A percentile compares a stretch with the other conserved stretches of the same genome.
phyloP scores from a whole-genome alignment of 1,139 yeast species.

The Debaryomyces fabryi region DNA sequence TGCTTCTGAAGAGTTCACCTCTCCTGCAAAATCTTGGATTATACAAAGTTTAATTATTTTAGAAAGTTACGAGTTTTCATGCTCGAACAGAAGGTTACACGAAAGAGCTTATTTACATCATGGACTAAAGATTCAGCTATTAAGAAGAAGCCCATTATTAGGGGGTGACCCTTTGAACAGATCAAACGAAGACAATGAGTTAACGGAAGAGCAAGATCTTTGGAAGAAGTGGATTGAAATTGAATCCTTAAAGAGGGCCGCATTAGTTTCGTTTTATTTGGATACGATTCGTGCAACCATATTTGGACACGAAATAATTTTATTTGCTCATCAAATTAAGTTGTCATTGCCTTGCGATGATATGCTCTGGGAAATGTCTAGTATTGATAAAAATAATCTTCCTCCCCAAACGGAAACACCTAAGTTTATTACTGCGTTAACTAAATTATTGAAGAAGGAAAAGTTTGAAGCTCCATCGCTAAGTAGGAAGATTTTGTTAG shows the following conservation, averaged over 20 bases:
- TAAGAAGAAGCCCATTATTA: conserved; percentile 63
- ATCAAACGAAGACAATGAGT: conserved; percentile 8
- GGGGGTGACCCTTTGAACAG: conserved; percentile 52
- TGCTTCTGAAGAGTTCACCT: conserved; percentile 48
- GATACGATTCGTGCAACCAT: conserved; percentile 26
- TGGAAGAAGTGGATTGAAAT: conserved; percentile 23
- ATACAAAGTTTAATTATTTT: conserved; percentile 58
- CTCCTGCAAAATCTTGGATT: conserved; percentile 57
- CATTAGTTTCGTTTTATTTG: conserved; percentile 23
- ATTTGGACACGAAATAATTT: conserved; percentile 20
- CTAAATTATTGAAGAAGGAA: conserved; percentile 52
- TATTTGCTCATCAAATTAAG: conserved; percentile 23
- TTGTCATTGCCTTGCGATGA: conserved; percentile 25
- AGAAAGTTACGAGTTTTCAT: conserved; percentile 55
- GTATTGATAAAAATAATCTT: conserved; percentile 8
- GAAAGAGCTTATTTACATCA: conserved; percentile 70
- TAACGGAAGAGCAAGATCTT: conserved; percentile 8
- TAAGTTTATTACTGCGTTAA: conserved; percentile 52
- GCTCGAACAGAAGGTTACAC: conserved; percentile 50
- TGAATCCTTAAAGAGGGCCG: conserved; percentile 24
- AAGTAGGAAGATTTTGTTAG: conserved; percentile 61
- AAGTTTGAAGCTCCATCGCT: conserved; percentile 50
- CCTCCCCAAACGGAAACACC: conserved; percentile 14
- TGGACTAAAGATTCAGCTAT: conserved; percentile 64
- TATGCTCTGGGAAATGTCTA: conserved; percentile 19